These are phyloP conservation scores for Macadamia tetraphylla DNA, from an alignment of 164 flowering plant species.

Conservation along the genomic window DNA sequence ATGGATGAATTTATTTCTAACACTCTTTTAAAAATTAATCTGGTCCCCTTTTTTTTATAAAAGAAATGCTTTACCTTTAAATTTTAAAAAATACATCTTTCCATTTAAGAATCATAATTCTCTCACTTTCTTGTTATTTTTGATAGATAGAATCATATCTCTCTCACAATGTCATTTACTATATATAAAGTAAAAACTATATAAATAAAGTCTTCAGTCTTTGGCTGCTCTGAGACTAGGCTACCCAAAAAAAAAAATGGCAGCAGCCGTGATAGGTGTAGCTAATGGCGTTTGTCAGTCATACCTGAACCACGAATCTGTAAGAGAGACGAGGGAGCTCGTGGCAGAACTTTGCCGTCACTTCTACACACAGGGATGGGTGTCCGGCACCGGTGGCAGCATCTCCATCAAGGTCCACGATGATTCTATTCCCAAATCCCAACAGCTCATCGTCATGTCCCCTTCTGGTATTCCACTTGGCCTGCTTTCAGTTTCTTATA, in stretches of 20 bases:
- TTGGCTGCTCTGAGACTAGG: too few relatives aligned
- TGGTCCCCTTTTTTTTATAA: too few relatives aligned
- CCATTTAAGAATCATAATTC: too few relatives aligned
- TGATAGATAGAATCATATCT: too few relatives aligned
- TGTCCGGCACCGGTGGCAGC: slow-evolving; percentile 94
- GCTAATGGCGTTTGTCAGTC: slow-evolving; percentile 54
- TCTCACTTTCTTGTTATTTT: too few relatives aligned
- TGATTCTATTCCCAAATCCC: slow-evolving; percentile 60
- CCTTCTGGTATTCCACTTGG: slow-evolving; percentile 62
- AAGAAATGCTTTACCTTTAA: too few relatives aligned
- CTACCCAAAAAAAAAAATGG: not conserved
- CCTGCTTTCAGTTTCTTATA: not conserved
- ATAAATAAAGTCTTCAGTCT: too few relatives aligned
- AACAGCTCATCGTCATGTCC: slow-evolving; percentile 87
- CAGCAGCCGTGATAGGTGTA: slow-evolving; percentile 10
- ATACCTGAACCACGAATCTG: slow-evolving; percentile 54
- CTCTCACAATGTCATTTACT: too few relatives aligned
- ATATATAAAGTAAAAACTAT: too few relatives aligned
- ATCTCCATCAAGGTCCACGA: slow-evolving; percentile 85
- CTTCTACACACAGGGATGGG: slow-evolving; percentile 88
- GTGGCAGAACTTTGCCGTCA: slow-evolving; percentile 83
- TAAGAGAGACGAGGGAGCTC: slow-evolving; percentile 53
- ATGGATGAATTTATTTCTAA: too few relatives aligned
- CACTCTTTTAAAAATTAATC: too few relatives aligned
- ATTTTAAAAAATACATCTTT: too few relatives aligned